Conservation (phyloP, 1,284 basidiomycete species). For the Schizophyllum commune region DNA sequence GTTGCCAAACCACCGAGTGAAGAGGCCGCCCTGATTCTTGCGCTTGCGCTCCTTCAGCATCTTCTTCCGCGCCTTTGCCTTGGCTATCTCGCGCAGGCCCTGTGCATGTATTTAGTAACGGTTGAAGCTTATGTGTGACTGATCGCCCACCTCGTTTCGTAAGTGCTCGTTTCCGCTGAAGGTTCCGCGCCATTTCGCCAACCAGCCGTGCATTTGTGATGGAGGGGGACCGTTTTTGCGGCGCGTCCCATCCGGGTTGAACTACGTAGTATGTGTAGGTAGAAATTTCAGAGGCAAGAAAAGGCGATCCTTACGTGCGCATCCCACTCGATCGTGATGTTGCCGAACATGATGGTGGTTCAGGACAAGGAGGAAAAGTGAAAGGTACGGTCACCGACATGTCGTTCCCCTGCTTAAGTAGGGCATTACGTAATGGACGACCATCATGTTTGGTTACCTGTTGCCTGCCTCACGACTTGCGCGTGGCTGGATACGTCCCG, state of each 20-base stretch:
- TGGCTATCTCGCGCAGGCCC: slow-evolving; percentile 50
- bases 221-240: slow-evolving; percentile 39
- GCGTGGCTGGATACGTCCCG: neutral
- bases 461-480: neutral
- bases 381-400: neutral
- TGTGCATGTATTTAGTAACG: slow-evolving; percentile 10
- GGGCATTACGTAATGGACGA: neutral
- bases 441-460: neutral
- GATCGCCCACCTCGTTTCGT: slow-evolving; percentile 34
- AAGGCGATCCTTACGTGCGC: slow-evolving; percentile 25
- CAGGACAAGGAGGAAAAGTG: slow-evolving; percentile 3
- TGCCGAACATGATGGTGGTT: slow-evolving; percentile 2
- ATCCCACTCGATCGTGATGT: slow-evolving; percentile 25
- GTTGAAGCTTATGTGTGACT: neutral
- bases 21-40: neutral
- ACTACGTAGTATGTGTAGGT: slow-evolving; percentile 19
- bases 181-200: slow-evolving; percentile 72
- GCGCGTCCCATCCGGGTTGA: slow-evolving; percentile 40
- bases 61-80: slow-evolving; percentile 13
- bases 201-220: slow-evolving; percentile 67
- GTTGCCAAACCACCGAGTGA: neutral
- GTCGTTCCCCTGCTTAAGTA: neutral
- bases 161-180: slow-evolving; percentile 57
- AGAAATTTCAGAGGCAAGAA: slow-evolving; percentile 3
- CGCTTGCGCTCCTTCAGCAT: neutral